These are phyloP conservation scores for Monosporascus sp. DNA, from an alignment of 2,329 filamentous ascomycete species.

Conservation along the genomic window DNA sequence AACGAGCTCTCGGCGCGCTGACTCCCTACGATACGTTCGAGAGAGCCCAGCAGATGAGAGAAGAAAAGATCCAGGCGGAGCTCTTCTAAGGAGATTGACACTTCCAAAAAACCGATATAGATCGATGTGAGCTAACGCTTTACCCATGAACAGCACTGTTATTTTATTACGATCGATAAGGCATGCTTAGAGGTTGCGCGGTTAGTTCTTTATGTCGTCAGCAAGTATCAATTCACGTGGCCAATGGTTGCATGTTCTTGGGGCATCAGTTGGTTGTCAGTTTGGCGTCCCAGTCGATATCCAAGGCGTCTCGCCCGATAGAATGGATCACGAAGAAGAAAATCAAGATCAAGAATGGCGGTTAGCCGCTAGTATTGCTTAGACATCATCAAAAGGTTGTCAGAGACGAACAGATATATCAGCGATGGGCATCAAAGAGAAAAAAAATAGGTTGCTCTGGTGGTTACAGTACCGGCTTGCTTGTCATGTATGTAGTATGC, in stretches of 20 bases:
- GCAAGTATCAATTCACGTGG: background rate
- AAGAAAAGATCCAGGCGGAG: conserved; percentile 42
- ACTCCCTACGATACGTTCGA: conserved; percentile 82
- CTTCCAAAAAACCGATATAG: background rate
- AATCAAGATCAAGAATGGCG: background rate
- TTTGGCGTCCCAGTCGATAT: background rate
- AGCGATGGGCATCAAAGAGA: background rate
- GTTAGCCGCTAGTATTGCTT: background rate
- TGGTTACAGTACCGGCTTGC: background rate
- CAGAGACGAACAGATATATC: background rate
- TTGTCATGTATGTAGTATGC: background rate
- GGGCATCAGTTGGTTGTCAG: background rate
- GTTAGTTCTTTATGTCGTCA: background rate
- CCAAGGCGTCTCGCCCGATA: background rate
- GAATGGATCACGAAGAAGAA: background rate
- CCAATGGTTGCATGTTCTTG: background rate
- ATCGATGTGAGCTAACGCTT: too few relatives aligned
- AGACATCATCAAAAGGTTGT: background rate
- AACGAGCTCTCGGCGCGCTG: conserved; percentile 78
- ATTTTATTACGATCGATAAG: too few relatives aligned
- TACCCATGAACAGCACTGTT: too few relatives aligned
- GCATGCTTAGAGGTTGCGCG: background rate
- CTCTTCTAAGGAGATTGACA: conserved; percentile 9
- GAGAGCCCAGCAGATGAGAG: conserved; percentile 56
- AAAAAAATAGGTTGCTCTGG: background rate